phyloP scores from a whole-genome alignment of 148 eudicot species.

The Silene latifolia region DNA sequence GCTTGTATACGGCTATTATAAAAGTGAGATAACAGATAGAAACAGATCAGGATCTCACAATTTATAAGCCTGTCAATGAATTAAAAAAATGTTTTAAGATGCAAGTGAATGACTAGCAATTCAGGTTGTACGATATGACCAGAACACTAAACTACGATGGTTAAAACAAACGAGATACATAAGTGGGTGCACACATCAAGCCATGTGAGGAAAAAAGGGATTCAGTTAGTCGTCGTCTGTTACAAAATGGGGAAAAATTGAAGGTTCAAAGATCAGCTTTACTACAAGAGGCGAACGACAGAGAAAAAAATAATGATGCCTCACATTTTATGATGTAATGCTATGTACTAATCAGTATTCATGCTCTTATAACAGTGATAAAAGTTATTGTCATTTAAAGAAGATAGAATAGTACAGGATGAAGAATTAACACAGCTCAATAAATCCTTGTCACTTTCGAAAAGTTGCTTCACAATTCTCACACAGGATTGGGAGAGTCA shows the following conservation, averaged over 20 bases:
- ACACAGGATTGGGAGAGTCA: neutral
- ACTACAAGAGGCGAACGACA: neutral
- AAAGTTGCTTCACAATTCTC: neutral
- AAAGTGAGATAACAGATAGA: conserved; percentile 18
- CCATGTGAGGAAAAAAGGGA: neutral
- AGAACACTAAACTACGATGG: neutral
- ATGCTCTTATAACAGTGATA: neutral
- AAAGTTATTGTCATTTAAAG: neutral
- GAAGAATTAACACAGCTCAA: neutral
- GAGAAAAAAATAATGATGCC: neutral
- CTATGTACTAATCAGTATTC: neutral
- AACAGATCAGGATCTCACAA: neutral
- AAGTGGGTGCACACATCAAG: neutral
- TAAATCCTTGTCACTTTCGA: neutral
- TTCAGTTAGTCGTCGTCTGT: neutral
- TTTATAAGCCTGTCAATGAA: neutral
- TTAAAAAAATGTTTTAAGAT: neutral
- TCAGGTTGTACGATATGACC: neutral
- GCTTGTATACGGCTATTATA: conserved; percentile 78
- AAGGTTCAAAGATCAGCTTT: neutral
- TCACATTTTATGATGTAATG: neutral
- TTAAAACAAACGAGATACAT: neutral
- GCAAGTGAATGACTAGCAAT: neutral
- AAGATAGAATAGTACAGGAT: neutral
- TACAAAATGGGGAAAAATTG: neutral